These are phyloP conservation scores for Magnusiomyces magnusii DNA, from an alignment of 1,139 yeast genomes.

Conservation along the genomic window DNA sequence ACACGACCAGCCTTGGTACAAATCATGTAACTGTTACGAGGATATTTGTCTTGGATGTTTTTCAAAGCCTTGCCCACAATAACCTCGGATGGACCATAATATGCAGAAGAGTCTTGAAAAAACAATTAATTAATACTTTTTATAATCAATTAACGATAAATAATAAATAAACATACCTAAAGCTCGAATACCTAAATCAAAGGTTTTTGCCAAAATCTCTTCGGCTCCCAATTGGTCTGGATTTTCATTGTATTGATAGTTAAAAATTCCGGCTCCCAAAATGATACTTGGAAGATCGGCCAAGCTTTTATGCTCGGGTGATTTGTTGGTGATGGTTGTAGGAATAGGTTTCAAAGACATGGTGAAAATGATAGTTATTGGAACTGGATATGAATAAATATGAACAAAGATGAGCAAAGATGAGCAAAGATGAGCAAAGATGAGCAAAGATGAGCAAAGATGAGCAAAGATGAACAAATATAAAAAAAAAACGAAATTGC, in stretches of 20 bases:
- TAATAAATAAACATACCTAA: neutral
- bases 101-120: constrained; percentile 72
- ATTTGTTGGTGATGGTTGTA: constrained; percentile 11
- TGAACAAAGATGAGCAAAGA: neutral
- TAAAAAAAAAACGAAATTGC: neutral
- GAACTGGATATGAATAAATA: neutral
- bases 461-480: neutral
- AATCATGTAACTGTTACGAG: constrained; percentile 58
- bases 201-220: constrained; percentile 52
- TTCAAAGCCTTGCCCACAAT: constrained; percentile 61
- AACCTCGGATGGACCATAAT: constrained; percentile 83
- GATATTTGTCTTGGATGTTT: constrained; percentile 38
- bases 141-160: neutral
- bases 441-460: neutral
- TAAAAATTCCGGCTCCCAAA: constrained; percentile 83
- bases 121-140: neutral
- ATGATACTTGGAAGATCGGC: constrained; percentile 47
- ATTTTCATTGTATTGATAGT: constrained; percentile 62
- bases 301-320: constrained; percentile 16
- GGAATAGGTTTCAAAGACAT: constrained; percentile 13
- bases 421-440: neutral
- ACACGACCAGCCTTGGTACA: constrained; percentile 87
- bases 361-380: neutral
- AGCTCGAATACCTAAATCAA: constrained; percentile 61
- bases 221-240: constrained; percentile 54